A percentile compares a stretch with the other conserved stretches of the same genome.
phyloP scores from a whole-genome alignment of 371 early-diverging fungal species.

The Rhizopus sp. region DNA sequence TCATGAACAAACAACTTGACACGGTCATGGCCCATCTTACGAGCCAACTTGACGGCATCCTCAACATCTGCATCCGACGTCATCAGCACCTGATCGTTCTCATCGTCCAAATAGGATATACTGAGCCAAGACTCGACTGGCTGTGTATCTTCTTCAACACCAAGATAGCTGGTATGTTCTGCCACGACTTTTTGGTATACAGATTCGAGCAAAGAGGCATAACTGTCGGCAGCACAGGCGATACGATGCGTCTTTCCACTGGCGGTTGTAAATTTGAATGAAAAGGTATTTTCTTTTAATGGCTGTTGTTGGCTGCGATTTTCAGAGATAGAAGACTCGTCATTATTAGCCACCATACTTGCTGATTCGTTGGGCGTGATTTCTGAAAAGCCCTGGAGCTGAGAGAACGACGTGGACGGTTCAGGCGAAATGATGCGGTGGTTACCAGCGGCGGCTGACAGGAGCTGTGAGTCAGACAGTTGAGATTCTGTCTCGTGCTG shows the following conservation, averaged over 20 bases:
- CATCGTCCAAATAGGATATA: constrained; percentile 88
- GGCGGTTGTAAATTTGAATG: constrained; percentile 42
- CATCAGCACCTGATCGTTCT: constrained; percentile 84
- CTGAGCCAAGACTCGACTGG: constrained; percentile 47
- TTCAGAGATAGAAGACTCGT: constrained; percentile 54
- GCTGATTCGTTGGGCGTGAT: constrained; percentile 54
- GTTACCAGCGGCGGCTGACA: constrained; percentile 16
- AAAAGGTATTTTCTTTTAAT: constrained; percentile 27
- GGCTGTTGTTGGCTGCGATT: constrained; percentile 18
- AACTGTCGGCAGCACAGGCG: constrained; percentile 25
- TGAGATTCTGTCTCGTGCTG: constrained; percentile 39
- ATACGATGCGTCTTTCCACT: constrained; percentile 43
- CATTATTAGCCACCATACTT: constrained; percentile 45
- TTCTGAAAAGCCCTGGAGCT: constrained; percentile 41
- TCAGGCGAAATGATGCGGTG: constrained; percentile 39
- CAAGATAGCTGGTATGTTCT: constrained; percentile 31
- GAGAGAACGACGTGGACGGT: constrained; percentile 39
- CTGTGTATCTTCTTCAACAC: constrained; percentile 7
- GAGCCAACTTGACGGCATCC: constrained; percentile 83
- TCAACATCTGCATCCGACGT: constrained; percentile 76
- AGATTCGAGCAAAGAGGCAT: constrained; percentile 29
- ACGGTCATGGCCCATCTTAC: constrained; percentile 72
- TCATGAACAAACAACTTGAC: constrained; percentile 75
- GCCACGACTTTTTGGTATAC: constrained; percentile 41
- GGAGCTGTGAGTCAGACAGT: constrained; percentile 35